Evolutionary conservation across 1,284 basidiomycete genomes (phyloP), one percentile per base, ranked within the genome.

Genomic region (Exobasidium cylindrosporum): DNA sequence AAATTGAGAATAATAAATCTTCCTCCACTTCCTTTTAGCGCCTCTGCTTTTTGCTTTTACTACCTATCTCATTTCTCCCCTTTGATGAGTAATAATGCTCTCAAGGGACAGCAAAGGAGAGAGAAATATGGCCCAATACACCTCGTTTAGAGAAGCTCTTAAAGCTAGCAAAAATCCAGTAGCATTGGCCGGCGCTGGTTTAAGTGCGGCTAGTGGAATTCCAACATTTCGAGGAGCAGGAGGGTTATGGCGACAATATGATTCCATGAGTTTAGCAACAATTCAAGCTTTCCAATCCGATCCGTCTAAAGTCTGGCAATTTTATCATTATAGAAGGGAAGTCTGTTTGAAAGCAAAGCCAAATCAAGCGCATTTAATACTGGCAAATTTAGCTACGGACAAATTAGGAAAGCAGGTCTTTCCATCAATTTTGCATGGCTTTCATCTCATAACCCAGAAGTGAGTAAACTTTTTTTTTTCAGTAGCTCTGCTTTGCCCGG

Each of bases 201-300:
- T 86, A 47, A 85, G 86, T 84, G 59, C 47, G 77, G 70, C 57
- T 28, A 61, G 62, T 85, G 86, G 86, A 1, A 87, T 87, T 21
- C 83, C 86, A 3, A 87, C 86, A 0, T 88, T 86, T 74, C 78
- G 86, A 71, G 86, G 85, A 11, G 80, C 83, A 17, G 86, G 86
- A 40, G 86, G 86, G 0, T 69, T 86, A 64, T 87, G 87, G 87
- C 80, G 85, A 43, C 83, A 82, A 61, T 84, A 86, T 69, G 82
- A 88, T 70, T 84, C 85, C 1, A 83, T 83, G 61, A 80, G 78
- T 23, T 81, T 88, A 4, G 87, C 86, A 14, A 87, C 86, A 23
- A 85, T 85, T 1, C 81, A 83, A 67, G 86, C 84, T 0, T 88
- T 87, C 76, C 62, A 67, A 4, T 78, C 81, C 31, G 83, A 86